Conservation (phyloP, 306 rosid genomes). For the Cicer arietinum region DNA sequence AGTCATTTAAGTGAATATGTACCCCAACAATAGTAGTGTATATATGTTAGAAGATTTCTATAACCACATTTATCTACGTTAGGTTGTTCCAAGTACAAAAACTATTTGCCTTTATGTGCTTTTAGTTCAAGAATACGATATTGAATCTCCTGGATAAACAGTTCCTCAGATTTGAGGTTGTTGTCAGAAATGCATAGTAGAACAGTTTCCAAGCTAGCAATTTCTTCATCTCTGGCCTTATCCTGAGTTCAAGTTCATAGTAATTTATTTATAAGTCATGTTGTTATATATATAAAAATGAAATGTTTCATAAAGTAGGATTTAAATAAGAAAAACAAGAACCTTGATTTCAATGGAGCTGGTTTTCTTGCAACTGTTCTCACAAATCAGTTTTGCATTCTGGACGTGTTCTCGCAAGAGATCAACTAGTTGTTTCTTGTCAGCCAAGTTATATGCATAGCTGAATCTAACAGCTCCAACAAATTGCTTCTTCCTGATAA, state of each 20-base stretch:
- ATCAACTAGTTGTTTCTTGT: constrained; percentile 45
- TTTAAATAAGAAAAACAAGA: constrained; percentile 12
- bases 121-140: constrained; percentile 44
- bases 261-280: not conserved
- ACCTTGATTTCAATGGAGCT: constrained; percentile 47
- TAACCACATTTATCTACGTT: not conserved
- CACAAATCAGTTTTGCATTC: constrained; percentile 34
- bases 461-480: constrained; percentile 19
- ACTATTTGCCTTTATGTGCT: constrained; percentile 8
- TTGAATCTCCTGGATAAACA: constrained; percentile 38
- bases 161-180: constrained; percentile 45
- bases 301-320: constrained; percentile 12
- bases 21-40: not conserved
- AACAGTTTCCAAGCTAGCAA: constrained; percentile 46
- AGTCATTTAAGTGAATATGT: constrained; percentile 21
- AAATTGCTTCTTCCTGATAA: not conserved
- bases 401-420: constrained; percentile 47
- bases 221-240: constrained; percentile 49
- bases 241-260: constrained; percentile 48
- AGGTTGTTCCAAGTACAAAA: not conserved
- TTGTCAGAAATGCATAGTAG: constrained; percentile 51
- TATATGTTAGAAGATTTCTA: not conserved
- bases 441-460: constrained; percentile 7
- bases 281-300: not conserved
- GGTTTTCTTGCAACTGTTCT: constrained; percentile 17